Evolutionary conservation across 345 rosid species (phyloP).

Genomic region (Citrus sp.): DNA sequence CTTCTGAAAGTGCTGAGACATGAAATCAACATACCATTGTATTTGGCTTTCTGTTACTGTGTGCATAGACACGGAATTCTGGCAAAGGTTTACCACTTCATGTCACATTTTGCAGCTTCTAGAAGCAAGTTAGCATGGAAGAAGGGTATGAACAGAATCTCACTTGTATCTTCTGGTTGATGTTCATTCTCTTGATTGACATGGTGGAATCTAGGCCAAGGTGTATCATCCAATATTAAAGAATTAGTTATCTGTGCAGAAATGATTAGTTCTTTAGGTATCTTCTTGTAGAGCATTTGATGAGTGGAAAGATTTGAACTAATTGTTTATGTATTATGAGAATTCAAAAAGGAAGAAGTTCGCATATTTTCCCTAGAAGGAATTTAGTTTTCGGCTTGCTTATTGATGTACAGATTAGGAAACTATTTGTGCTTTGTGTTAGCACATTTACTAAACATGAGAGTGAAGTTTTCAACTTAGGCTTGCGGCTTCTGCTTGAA

Average conservation of each 20-base stretch:
- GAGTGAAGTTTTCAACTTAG: background rate
- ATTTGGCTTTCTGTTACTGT: background rate
- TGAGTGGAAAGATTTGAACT: background rate
- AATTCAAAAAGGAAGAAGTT: constrained; percentile 6
- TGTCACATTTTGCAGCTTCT: background rate
- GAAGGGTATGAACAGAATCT: background rate
- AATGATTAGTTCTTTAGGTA: constrained; percentile 9
- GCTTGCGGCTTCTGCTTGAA: background rate
- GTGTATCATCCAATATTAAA: background rate
- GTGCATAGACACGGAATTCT: constrained; percentile 1
- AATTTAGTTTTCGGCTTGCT: constrained; percentile 1
- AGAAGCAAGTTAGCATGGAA: background rate
- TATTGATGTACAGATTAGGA: constrained; percentile 1
- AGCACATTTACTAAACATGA: background rate
- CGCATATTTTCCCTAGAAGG: background rate
- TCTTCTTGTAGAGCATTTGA: constrained; percentile 9
- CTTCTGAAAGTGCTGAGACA: constrained; percentile 33
- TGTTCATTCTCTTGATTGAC: constrained; percentile 1
- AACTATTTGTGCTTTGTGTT: too few relatives aligned
- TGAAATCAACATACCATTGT: constrained; percentile 21
- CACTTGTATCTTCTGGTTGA: background rate
- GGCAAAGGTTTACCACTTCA: constrained; percentile 3
- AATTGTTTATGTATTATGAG: background rate
- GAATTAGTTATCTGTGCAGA: constrained; percentile 11
- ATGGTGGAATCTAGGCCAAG: background rate